Percentiles rank a stretch among this genome's conserved stretches.
Evolutionary conservation across 768 basidiomycete species (phyloP).

Genomic region (Strobilomyces confusus): DNA sequence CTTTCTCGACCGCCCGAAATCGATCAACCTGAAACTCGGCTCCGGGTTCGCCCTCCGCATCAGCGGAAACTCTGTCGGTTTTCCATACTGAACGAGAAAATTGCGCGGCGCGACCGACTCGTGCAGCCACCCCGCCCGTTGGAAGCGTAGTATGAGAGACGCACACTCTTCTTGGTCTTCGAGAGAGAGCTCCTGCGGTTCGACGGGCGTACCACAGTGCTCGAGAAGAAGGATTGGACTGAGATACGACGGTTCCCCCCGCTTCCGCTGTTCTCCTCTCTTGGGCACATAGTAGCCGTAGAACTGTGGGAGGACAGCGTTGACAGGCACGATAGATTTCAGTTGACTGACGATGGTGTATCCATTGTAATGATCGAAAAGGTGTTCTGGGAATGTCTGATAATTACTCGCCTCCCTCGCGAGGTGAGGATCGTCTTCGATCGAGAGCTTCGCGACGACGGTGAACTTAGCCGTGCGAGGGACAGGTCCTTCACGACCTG

Average conservation of each 20-base stretch:
- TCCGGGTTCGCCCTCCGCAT: conserved; percentile 3
- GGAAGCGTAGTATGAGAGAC: conserved; percentile 39
- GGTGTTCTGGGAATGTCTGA: conserved; percentile 24
- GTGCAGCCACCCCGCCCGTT: conserved; percentile 37
- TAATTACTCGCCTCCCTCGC: conserved; percentile 27
- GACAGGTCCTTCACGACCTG: background rate
- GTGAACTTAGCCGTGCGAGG: conserved; percentile 35
- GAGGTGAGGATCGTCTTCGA: conserved; percentile 36
- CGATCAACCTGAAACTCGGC: conserved; percentile 46
- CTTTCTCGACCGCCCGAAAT: conserved; percentile 41
- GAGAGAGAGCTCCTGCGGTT: conserved; percentile 21
- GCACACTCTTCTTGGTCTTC: conserved; percentile 42
- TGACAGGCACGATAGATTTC: conserved; percentile 41
- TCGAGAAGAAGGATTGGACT: conserved; percentile 47
- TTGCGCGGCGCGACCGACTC: conserved; percentile 42
- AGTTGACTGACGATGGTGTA: conserved; percentile 27
- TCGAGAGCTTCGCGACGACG: conserved; percentile 44
- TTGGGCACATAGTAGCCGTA: conserved; percentile 53
- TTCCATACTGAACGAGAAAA: conserved; percentile 41
- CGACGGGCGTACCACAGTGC: conserved; percentile 40
- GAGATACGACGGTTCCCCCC: conserved; percentile 5
- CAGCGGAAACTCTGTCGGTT: conserved; percentile 30
- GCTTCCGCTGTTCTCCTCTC: background rate
- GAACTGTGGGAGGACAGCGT: conserved; percentile 57
- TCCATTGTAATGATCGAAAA: conserved; percentile 26